A percentile compares a stretch with the other conserved stretches of the same genome.
phyloP scores from a whole-genome alignment of 2,329 filamentous ascomycete species.

The Myrmaecium sp. region DNA sequence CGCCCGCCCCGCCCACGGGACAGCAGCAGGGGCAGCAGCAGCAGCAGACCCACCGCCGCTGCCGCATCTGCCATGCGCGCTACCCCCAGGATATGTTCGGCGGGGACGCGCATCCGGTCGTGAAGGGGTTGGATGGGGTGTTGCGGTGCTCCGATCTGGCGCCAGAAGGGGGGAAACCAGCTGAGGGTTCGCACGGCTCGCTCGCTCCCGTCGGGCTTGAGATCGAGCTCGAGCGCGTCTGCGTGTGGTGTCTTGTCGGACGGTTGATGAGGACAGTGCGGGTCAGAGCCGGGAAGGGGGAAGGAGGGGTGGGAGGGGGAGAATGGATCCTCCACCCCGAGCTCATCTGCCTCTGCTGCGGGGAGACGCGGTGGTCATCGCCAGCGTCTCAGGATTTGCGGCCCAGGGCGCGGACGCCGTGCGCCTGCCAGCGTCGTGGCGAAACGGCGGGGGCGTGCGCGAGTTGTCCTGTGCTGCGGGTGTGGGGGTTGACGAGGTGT shows the following conservation, averaged over 20 bases:
- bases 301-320: conserved; percentile 12
- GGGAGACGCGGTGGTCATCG: too few relatives aligned
- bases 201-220: too few relatives aligned
- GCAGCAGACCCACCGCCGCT: conserved; percentile 10
- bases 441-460: conserved; percentile 17
- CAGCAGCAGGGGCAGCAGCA: too few relatives aligned
- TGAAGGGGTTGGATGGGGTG: too few relatives aligned
- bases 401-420: too few relatives aligned
- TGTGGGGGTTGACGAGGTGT: not conserved
- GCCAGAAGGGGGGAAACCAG: too few relatives aligned
- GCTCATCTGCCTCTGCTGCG: conserved; percentile 20
- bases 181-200: too few relatives aligned
- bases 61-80: conserved; percentile 14
- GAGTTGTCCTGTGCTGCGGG: conserved; percentile 7
- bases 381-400: too few relatives aligned
- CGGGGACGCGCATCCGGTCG: too few relatives aligned
- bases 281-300: too few relatives aligned
- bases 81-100: too few relatives aligned
- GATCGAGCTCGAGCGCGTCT: conserved; percentile 14
- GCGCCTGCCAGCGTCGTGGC: conserved; percentile 14
- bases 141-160: too few relatives aligned
- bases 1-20: conserved; percentile 4
- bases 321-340: conserved; percentile 13
- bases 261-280: conserved; percentile 6
- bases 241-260: conserved; percentile 18